Percentiles rank a stretch among this genome's conserved stretches.
Evolutionary conservation across 2,329 filamentous ascomycete species (phyloP).

Genomic region (Diaporthe ampelina): DNA sequence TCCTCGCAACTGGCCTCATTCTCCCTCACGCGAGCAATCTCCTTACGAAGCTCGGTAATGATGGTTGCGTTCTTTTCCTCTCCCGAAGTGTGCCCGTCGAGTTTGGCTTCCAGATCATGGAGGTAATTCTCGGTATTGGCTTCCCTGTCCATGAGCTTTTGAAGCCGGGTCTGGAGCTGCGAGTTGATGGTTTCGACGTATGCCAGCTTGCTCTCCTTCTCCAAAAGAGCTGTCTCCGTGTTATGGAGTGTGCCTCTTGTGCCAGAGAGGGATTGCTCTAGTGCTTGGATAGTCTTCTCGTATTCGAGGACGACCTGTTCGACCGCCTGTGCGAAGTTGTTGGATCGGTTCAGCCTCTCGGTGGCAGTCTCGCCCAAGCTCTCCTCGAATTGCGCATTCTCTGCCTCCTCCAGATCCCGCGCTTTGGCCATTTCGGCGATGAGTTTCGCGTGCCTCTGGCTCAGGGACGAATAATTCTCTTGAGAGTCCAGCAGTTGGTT

Average conservation of each 20-base stretch:
- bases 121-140: slow-evolving; percentile 92
- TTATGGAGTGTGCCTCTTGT: slow-evolving; percentile 86
- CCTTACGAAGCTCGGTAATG: slow-evolving; percentile 89
- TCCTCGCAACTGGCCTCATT: slow-evolving; percentile 93
- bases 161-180: slow-evolving; percentile 89
- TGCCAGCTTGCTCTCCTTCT: slow-evolving; percentile 93
- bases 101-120: slow-evolving; percentile 89
- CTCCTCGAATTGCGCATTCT: slow-evolving; percentile 71
- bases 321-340: slow-evolving; percentile 94
- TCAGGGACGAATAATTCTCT: slow-evolving; percentile 93
- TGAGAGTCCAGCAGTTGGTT: slow-evolving; percentile 93
- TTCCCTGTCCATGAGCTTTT: slow-evolving; percentile 93
- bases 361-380: slow-evolving; percentile 82
- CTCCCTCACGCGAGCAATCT: slow-evolving; percentile 88
- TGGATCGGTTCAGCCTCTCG: slow-evolving; percentile 92
- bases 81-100: slow-evolving; percentile 90
- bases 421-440: slow-evolving; percentile 94
- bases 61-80: slow-evolving; percentile 93
- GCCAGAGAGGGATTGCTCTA: slow-evolving; percentile 91
- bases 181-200: slow-evolving; percentile 93
- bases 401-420: slow-evolving; percentile 75
- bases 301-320: slow-evolving; percentile 98
- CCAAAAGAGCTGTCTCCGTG: slow-evolving; percentile 88
- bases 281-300: slow-evolving; percentile 95
- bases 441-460: slow-evolving; percentile 93